Percentiles rank a stretch among this genome's conserved stretches.
phyloP scores from a whole-genome alignment of 2,329 filamentous ascomycete species.

The Fusarium concolor region DNA sequence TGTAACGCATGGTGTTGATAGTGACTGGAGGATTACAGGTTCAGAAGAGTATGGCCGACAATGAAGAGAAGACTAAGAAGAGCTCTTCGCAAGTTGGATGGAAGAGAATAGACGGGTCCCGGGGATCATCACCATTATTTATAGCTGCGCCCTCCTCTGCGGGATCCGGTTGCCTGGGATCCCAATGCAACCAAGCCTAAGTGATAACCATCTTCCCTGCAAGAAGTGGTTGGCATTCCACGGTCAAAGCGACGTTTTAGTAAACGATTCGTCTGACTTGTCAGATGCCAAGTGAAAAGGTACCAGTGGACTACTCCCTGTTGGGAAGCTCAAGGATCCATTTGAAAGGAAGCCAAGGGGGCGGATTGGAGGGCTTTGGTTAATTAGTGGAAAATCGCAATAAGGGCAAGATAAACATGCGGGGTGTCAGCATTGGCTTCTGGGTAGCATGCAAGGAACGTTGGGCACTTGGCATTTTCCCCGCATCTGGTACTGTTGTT shows the following conservation, averaged over 20 bases:
- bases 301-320: constrained; percentile 8
- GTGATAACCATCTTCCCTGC: background rate
- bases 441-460: constrained; percentile 11
- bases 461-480: background rate
- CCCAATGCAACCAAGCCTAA: background rate
- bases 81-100: background rate
- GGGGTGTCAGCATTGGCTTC: background rate
- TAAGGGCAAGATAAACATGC: background rate
- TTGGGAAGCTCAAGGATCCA: constrained; percentile 18
- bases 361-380: background rate
- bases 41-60: background rate
- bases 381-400: background rate
- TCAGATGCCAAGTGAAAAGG: constrained; percentile 15
- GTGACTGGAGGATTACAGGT: too few relatives aligned
- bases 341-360: constrained; percentile 5
- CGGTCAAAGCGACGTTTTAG: background rate
- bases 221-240: background rate
- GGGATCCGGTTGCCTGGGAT: background rate
- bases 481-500: background rate
- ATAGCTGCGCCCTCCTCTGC: background rate
- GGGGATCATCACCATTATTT: background rate
- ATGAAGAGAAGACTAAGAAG: too few relatives aligned
- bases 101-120: background rate
- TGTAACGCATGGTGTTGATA: constrained; percentile 17
- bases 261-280: background rate